Base-by-base conservation (phyloP, 2,329 filamentous ascomycete species). In the Hymenoscyphus fraxineus region DNA sequence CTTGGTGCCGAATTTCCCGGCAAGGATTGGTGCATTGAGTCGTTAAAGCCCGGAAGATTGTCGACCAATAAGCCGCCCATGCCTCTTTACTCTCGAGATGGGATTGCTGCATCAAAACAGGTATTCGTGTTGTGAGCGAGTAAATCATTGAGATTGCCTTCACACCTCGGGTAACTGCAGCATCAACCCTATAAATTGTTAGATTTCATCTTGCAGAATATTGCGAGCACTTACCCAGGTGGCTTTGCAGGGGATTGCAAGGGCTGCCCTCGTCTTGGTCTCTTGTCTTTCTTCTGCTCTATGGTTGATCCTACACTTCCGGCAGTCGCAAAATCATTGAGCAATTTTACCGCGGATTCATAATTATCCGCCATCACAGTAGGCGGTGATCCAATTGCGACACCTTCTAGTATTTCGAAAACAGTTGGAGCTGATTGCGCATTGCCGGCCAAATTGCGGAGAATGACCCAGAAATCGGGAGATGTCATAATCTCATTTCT, bases 31-130 rank as follows among this genome's bases (percentile, higher is more conserved):
- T 91, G 77, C 93, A 97, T 78, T 99, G 95, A 4, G 87, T 87
- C 2, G 91, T 95, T 19, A 99, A 80, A 6, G 92, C 91, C 70
- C 92, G 87, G 77, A 99, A 95, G 32, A 99, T 93, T 1, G 94
- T 95, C 15, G 93, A 88, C 95, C 95, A 99, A 76, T 99, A 99
- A 9, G 95, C 92, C 60, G 92, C 93, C 95, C 95, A 99, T 15
- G 95, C 95, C 82, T 97, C 91, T 65, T 83, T 91, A 65, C 85
- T 89, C 74, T 97, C 95, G 1, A 98, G 86, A 72, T 97, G 94
- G 27, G 93, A 97, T 74, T 97, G 92, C 74, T 92, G 86, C 81
- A 99, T 97, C 41, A 98, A 85, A 61, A 88, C 84, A 1, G 94
- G 92, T 31, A 96, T 93, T 51, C 92, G 88, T 61, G 83, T 82